Evolutionary conservation across 352 stramenopile species (phyloP).

Genomic region (Sclerospora graminicola): DNA sequence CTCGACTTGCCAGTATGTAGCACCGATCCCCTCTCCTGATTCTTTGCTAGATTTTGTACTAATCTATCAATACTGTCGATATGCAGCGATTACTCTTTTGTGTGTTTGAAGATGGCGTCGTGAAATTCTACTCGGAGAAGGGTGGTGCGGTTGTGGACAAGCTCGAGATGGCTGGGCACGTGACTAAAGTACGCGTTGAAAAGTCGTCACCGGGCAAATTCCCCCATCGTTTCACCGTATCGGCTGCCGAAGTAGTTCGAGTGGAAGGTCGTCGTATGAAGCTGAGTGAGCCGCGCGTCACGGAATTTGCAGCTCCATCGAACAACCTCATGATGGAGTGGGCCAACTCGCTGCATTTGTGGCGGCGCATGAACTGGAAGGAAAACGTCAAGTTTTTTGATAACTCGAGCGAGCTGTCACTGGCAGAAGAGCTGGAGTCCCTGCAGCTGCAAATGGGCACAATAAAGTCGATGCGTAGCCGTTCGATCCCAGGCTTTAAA

Average conservation of each 20-base stretch:
- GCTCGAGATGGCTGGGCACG: conserved; percentile 51
- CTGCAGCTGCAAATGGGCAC: conserved; percentile 50
- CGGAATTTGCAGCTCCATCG: conserved; percentile 59
- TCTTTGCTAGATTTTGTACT: background rate
- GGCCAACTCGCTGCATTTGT: conserved; percentile 74
- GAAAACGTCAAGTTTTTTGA: conserved; percentile 84
- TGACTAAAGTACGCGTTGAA: conserved; percentile 73
- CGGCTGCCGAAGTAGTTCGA: conserved; percentile 50
- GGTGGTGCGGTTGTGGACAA: conserved; percentile 50
- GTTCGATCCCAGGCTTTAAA: conserved; percentile 28
- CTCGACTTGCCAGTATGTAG: conserved; percentile 41
- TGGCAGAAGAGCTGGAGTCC: conserved; percentile 44
- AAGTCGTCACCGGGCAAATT: conserved; percentile 49
- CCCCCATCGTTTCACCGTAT: conserved; percentile 66
- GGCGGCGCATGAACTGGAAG: conserved; percentile 82
- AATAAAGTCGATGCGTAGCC: conserved; percentile 37
- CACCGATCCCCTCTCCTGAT: background rate
- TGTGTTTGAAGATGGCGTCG: conserved; percentile 64
- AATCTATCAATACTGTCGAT: background rate
- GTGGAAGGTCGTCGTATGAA: conserved; percentile 76
- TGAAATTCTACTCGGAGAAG: conserved; percentile 70
- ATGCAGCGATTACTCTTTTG: conserved; percentile 67
- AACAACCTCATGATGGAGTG: conserved; percentile 82
- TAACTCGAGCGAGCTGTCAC: conserved; percentile 31
- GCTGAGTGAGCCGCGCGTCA: conserved; percentile 44